Percentiles rank a stretch among this genome's conserved stretches.
Conservation (phyloP, 164 flowering plant genomes). For the Chimonanthus salicifolius region DNA sequence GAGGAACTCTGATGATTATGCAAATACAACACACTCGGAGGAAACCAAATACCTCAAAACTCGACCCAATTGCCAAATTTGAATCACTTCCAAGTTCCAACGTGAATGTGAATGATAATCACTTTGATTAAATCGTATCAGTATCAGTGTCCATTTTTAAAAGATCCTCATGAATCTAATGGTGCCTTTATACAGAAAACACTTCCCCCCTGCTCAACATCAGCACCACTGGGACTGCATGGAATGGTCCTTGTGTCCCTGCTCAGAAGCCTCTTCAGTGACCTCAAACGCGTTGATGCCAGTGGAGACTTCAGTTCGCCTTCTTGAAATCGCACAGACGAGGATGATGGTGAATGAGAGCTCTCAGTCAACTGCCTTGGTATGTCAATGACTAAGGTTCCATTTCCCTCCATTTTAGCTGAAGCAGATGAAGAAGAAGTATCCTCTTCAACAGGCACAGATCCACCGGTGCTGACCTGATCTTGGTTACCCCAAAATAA, state of each 20-base stretch:
- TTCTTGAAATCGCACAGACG: slow-evolving; percentile 23
- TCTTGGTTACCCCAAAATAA: slow-evolving; percentile 13
- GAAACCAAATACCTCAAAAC: not conserved
- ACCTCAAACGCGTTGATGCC: slow-evolving; percentile 3
- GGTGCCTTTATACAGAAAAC: not conserved
- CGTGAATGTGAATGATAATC: not conserved
- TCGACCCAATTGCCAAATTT: not conserved
- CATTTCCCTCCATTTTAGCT: slow-evolving; percentile 1
- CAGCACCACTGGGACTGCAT: slow-evolving; percentile 8
- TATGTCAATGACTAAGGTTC: slow-evolving; percentile 6
- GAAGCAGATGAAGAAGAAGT: slow-evolving; percentile 1
- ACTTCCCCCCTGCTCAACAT: slow-evolving; percentile 17
- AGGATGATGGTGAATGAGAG: slow-evolving; percentile 29
- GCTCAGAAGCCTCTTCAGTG: slow-evolving; percentile 18
- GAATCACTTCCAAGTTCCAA: not conserved
- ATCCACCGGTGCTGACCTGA: slow-evolving; percentile 9
- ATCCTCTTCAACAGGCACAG: not conserved
- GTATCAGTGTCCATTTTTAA: not conserved
- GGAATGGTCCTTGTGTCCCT: slow-evolving; percentile 15
- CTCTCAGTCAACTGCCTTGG: slow-evolving; percentile 7
- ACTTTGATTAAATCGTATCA: not conserved
- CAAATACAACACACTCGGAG: not conserved
- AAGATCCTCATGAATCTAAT: not conserved
- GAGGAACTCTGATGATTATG: too few relatives aligned
- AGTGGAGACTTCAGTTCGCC: slow-evolving; percentile 5